Percentiles rank a stretch among this genome's conserved stretches.
Conservation (phyloP, 1,284 basidiomycete species). For the Ceratobasidium sp. region DNA sequence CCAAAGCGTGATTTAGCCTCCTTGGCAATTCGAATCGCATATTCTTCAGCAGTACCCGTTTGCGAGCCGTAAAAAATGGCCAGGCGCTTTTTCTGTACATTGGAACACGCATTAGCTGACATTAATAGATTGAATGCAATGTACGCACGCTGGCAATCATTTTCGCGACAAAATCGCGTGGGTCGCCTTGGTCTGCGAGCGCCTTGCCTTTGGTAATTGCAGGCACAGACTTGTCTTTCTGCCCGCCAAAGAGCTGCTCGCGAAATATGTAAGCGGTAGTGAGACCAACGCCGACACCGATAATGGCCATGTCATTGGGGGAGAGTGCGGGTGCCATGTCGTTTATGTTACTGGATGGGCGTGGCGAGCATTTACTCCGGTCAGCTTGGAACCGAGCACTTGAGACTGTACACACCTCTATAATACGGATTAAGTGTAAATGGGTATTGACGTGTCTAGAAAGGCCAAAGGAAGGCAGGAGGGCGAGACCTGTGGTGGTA, state of each 20-base stretch:
- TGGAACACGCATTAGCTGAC: constrained; percentile 33
- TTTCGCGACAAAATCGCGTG: constrained; percentile 87
- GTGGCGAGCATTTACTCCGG: too few species aligned
- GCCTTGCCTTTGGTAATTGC: constrained; percentile 54
- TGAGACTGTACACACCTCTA: neutral
- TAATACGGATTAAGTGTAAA: neutral
- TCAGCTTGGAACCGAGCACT: neutral
- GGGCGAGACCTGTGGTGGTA: too few species aligned
- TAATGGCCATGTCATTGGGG: constrained; percentile 71
- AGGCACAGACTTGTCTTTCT: constrained; percentile 63
- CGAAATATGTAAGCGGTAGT: constrained; percentile 80
- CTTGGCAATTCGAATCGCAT: constrained; percentile 90
- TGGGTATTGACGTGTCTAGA: too few species aligned
- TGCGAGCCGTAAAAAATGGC: constrained; percentile 97
- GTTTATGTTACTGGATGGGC: too few species aligned
- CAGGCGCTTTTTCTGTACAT: constrained; percentile 84
- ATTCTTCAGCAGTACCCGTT: constrained; percentile 96
- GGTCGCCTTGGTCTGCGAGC: constrained; percentile 69
- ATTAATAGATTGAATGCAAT: neutral
- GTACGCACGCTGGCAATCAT: constrained; percentile 83
- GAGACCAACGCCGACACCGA: constrained; percentile 70
- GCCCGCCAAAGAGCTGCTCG: constrained; percentile 70
- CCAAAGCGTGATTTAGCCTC: constrained; percentile 95
- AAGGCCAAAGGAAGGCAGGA: too few species aligned
- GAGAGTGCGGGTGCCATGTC: constrained; percentile 41